Base-by-base conservation (phyloP, 2,329 filamentous ascomycete species). In the Aspergillus oerlinghausenensis region DNA sequence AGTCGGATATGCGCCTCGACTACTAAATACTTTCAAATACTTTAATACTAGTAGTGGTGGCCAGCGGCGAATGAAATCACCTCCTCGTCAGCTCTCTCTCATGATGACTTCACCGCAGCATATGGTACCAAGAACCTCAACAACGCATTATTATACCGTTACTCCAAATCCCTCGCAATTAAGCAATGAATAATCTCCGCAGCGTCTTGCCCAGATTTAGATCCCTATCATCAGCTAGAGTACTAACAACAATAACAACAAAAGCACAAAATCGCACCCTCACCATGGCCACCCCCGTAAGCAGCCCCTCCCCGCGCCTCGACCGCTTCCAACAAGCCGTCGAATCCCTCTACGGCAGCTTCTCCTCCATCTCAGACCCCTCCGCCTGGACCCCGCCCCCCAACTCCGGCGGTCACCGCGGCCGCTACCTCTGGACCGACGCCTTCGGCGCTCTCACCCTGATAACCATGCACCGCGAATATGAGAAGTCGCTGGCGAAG, bases 361-460 rank as follows among this genome's bases (percentile, higher is more conserved):
- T 77, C 55, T 61, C 62, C 52, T 55, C 57, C 10, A 67, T 76
- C 50, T 42, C 56, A 9, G 64, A 71, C 40, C 69, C 73, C 1
- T 52, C 60, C 6, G 54, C 60, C 4, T 85, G 82, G 82, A 73
- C 56, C 1, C 80, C 80, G 1, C 81, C 82, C 0, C 75, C 75
- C 1, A 76, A 74, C 28, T 77, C 81, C 0, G 82, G 80, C 6
- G 82, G 82, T 10, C 81, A 84, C 61, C 74, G 73, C n/a, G 83
- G 83, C 21, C 78, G 83, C 17, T 85, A 85, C 63, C 75, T 85
- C 23, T 85, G 82, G 83, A 84, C 81, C 0, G 83, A 85, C 60
- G 81, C 82, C 1, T 85, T 85, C 63, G 83, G 82, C 3, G 79
- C 86, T 7, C 62, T 85, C 57, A 84, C 85, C 65, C 79, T 86